Conservation (phyloP, 1,139 yeast genomes). For the Taphrina communis region DNA sequence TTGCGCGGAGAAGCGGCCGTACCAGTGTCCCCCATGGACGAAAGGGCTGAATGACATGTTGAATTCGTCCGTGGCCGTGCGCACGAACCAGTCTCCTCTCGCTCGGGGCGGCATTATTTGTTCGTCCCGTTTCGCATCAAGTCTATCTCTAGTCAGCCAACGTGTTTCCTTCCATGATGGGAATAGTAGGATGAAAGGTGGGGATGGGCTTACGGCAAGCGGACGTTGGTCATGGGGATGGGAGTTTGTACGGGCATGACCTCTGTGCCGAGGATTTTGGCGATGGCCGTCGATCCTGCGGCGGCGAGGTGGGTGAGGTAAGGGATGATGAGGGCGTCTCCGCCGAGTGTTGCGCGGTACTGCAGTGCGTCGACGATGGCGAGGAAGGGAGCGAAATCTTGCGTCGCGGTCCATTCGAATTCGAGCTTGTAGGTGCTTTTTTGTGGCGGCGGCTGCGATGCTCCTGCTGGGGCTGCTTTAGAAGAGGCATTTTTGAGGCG, state of each 20-base stretch:
- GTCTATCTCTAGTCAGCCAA: constrained; percentile 32
- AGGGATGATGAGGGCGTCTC: constrained; percentile 60
- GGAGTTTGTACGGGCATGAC: constrained; percentile 53
- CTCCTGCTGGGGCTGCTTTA: background rate
- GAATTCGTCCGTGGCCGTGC: constrained; percentile 51
- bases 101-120: constrained; percentile 22
- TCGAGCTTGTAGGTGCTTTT: constrained; percentile 45
- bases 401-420: constrained; percentile 54
- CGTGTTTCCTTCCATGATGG: constrained; percentile 24
- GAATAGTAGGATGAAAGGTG: too few relatives aligned
- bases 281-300: constrained; percentile 55
- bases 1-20: constrained; percentile 65
- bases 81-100: constrained; percentile 56
- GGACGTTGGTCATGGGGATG: constrained; percentile 59
- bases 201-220: constrained; percentile 52
- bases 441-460: background rate
- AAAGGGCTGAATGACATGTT: constrained; percentile 43
- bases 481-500: constrained; percentile 24
- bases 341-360: constrained; percentile 66
- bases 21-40: constrained; percentile 56
- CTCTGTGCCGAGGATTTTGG: constrained; percentile 51
- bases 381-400: constrained; percentile 52
- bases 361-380: constrained; percentile 57
- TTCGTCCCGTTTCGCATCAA: constrained; percentile 47
- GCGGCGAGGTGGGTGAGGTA: constrained; percentile 59